Percentiles rank a stretch among this genome's conserved stretches.
Evolutionary conservation across 2,329 filamentous ascomycete species (phyloP).

Genomic region (Aureobasidium sp.): DNA sequence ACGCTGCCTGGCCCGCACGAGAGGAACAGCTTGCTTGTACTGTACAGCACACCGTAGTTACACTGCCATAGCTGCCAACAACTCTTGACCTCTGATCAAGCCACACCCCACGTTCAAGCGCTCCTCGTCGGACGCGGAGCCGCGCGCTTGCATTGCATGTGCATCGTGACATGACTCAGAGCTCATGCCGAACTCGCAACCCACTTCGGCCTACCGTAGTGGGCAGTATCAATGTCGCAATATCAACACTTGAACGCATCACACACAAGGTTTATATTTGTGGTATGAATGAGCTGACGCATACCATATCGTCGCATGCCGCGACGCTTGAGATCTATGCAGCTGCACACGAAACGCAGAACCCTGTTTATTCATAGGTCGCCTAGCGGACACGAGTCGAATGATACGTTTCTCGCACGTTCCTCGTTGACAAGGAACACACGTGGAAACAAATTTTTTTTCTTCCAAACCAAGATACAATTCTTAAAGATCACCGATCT

Average conservation of each 20-base stretch:
- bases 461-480: background rate
- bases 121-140: conserved; percentile 5
- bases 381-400: background rate
- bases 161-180: conserved; percentile 5
- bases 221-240: background rate
- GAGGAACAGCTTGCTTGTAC: background rate
- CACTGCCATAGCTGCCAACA: background rate
- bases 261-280: too few species aligned
- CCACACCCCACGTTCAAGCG: background rate
- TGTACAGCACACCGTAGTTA: background rate
- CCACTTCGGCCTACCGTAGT: background rate
- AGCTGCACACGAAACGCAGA: background rate
- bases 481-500: conserved; percentile 3
- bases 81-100: background rate
- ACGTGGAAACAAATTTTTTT: conserved; percentile 11
- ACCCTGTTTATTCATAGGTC: background rate
- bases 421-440: background rate
- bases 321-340: background rate
- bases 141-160: conserved; percentile 11
- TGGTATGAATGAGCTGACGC: background rate
- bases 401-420: background rate
- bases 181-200: background rate
- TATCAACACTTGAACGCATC: background rate
- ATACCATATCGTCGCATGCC: background rate
- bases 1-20: background rate